Base-by-base conservation (phyloP, 257 asterid genomes). In the Nyctanthes arbortristis region DNA sequence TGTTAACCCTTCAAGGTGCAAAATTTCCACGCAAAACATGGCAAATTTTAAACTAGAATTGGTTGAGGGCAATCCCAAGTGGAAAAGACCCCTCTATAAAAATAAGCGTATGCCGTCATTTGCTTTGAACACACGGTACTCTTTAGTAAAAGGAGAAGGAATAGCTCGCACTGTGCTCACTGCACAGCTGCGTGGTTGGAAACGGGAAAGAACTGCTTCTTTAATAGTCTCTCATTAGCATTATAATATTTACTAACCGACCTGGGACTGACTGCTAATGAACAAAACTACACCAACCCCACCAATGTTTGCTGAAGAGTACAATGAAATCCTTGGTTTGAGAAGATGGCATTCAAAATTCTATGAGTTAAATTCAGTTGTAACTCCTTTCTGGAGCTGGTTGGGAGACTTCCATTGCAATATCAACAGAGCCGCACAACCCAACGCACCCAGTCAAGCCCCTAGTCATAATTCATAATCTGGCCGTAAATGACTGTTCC, bases 61-160 rank as follows among this genome's bases (percentile, higher is more conserved):
- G 28, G 62, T 31, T 47, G 65, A 36, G 55, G 24, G 7, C 30
- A 32, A 47, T 3, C 20, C 67, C 72, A 5, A 7, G 12, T 6
- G 45, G 49, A 0, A 14, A 29, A 62, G 61, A n/a, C 16, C 66
- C 68, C 74, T 74, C 61, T 70, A n/a, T n/a, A 68, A 62, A 64
- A 69, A 75, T 4, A 4, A 7, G 70, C 37, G 59, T 73, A 61
- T 61, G 69, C 47, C 37, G 69, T 69, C 61, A 18, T 36, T 61
- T 36, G 69, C 79, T 30, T 24, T n/a, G 67, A 54, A 5, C 71
- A 74, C 71, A 62, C 62, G 66, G 70, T 68, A 74, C 62, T 74
- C 57, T 47, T 74, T 74, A 74, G 79, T 74, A 62, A 68, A 75
- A 68, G 79, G 58, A 36, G 56, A 47, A 47, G 18, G 56, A 47